Evolutionary conservation across 2,329 filamentous ascomycete genomes (phyloP), one percentile per base, ranked within the genome.

Genomic region (Purpureocillium lavendulum): DNA sequence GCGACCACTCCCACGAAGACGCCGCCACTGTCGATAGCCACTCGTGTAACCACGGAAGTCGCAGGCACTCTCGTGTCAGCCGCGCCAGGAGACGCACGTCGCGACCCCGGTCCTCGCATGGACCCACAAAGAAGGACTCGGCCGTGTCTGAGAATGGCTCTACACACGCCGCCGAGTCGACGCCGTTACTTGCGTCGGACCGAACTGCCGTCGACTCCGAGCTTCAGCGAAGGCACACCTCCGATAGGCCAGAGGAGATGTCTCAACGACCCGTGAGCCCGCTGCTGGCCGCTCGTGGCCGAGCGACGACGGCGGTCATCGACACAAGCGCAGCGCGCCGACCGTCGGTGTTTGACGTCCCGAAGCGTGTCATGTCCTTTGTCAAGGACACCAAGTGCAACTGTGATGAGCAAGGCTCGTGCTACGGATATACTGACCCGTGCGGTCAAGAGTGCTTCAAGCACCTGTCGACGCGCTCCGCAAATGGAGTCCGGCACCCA

Each of bases 1-100:
- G 86, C 60, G 83, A 87, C 46, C 84, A 88, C 53, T 75, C 71
- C 33, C 84, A 89, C 52, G 70, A 76, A 11, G 80, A 80, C 15
- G 63, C 70, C 44, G 54, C 52, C 4, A 45, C 45, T 18, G 58
- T 58, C 13, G 54, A 60, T 29, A 40, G 38, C 16, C 45, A 49
- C 32, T 42, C 49, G 14, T 51, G 50, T 21, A 46, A 49, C 29
- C 49, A 49, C 15, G 11, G 29, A 6, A 40, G 40, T 33, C 52
- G 58, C 16, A 49, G 45, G 36, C 53, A 52, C 17, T 61, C 61
- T 2, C 49, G 59, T 9, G 47, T 49, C 24, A 58, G 56, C 36
- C 55, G 55, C 18, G 51, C 57, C 48, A 48, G 60, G 47, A 47
- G 57, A 40, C 51, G 57, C 45, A 35, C 49, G 14, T 53, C 55